Percentiles rank a stretch among this genome's conserved stretches.
Evolutionary conservation across 176 grass and related monocot species (phyloP).

Genomic region (Oropetium thomaeum): DNA sequence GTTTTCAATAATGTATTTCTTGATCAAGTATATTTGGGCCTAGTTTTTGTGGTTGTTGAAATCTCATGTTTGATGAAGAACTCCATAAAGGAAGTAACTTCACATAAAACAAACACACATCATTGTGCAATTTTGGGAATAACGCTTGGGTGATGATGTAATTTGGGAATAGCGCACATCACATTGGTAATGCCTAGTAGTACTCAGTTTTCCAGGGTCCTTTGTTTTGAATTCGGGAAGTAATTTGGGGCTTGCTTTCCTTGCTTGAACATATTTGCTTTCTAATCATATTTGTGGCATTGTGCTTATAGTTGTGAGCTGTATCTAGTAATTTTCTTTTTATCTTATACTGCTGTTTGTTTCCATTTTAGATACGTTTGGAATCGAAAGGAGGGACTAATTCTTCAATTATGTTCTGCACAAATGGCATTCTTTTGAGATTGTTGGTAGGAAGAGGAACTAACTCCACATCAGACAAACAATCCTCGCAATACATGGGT

Average conservation of each 20-base stretch:
- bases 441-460: slow-evolving; percentile 75
- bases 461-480: slow-evolving; percentile 41
- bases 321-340: background rate
- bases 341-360: slow-evolving; percentile 13
- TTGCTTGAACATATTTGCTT: slow-evolving; percentile 15
- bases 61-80: background rate
- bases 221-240: slow-evolving; percentile 3
- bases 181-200: too few relatives aligned
- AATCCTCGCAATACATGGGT: slow-evolving; percentile 5
- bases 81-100: background rate
- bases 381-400: slow-evolving; percentile 93
- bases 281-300: background rate
- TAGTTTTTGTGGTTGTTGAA: background rate
- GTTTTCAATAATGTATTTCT: slow-evolving; percentile 31
- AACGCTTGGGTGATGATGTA: too few relatives aligned
- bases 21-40: background rate
- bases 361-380: slow-evolving; percentile 69
- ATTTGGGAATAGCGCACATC: too few relatives aligned
- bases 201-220: background rate
- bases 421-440: slow-evolving; percentile 94
- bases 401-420: slow-evolving; percentile 94
- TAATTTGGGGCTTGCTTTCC: background rate
- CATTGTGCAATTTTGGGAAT: too few relatives aligned
- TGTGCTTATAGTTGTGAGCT: background rate
- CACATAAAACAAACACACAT: too few relatives aligned